Evolutionary conservation across 129 eudicot species (phyloP).

Genomic region (Smallanthus sonchifolius): DNA sequence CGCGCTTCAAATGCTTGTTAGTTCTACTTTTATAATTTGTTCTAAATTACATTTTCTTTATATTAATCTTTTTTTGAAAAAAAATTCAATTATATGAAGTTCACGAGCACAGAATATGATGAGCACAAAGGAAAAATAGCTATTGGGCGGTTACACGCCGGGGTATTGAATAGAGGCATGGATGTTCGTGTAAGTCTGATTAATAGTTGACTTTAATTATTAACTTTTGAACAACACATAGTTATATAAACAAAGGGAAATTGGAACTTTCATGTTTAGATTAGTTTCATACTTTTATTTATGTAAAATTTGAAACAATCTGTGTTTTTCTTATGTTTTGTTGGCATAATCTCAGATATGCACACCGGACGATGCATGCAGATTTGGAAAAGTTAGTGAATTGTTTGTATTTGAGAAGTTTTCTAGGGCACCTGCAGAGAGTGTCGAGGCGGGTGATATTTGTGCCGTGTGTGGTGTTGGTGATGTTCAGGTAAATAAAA

Average conservation of each 20-base stretch:
- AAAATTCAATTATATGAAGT: conserved; percentile 30
- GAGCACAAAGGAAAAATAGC: conserved; percentile 96
- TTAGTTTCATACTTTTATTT: not conserved
- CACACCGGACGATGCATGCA: conserved; percentile 79
- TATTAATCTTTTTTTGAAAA: not conserved
- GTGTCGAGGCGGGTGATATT: conserved; percentile 93
- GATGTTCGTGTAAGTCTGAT: conserved; percentile 69
- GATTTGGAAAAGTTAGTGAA: conserved; percentile 80
- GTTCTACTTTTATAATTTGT: conserved; percentile 27
- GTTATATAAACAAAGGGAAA: not conserved
- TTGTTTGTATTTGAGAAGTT: conserved; percentile 90
- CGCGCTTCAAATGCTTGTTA: conserved; percentile 94
- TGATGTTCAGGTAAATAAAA: conserved; percentile 72
- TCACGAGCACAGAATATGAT: conserved; percentile 83
- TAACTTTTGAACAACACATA: not conserved
- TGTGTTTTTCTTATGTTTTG: not conserved
- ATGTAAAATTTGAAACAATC: not conserved
- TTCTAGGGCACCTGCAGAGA: conserved; percentile 71
- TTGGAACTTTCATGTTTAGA: not conserved
- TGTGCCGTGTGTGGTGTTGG: conserved; percentile 89
- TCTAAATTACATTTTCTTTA: not conserved
- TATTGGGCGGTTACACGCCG: conserved; percentile 93
- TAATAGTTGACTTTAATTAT: not conserved
- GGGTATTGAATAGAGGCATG: conserved; percentile 69
- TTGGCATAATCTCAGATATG: conserved; percentile 46